phyloP scores from a whole-genome alignment of 768 basidiomycete genomes.

The Pulveroboletus frians region DNA sequence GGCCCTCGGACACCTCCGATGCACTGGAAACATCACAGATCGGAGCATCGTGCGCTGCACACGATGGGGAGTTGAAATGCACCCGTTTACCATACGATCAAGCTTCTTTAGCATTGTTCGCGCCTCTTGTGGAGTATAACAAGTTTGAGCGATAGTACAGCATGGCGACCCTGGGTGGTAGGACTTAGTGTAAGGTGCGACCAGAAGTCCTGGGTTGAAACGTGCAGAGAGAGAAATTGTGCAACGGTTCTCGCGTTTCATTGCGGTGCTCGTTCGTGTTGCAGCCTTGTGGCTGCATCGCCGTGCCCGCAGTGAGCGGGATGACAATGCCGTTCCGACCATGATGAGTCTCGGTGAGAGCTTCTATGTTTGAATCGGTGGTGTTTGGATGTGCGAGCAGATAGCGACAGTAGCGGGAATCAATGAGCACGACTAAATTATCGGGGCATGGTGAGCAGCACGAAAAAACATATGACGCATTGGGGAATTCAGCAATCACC shows the following conservation, averaged over 20 bases:
- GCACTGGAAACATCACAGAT: neutral
- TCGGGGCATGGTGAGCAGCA: no score
- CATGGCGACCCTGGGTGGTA: neutral
- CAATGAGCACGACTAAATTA: no score
- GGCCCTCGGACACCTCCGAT: conserved; percentile 20
- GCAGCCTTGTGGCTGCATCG: neutral
- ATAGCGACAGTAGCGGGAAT: no score
- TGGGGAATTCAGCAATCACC: no score
- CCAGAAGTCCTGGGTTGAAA: neutral
- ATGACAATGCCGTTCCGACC: neutral
- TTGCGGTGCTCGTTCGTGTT: neutral
- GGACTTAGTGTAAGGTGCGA: no score
- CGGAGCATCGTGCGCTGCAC: neutral
- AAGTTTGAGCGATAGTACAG: neutral
- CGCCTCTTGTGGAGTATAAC: neutral
- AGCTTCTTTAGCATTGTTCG: neutral
- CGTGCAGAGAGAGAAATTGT: neutral
- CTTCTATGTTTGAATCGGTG: no score
- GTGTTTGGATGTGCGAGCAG: no score
- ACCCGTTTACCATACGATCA: conserved; percentile 34
- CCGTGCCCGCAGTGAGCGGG: neutral
- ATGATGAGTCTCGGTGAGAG: no score
- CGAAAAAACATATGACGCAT: no score
- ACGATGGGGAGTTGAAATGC: conserved; percentile 20
- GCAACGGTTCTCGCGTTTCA: neutral